Percentiles rank a stretch among this genome's conserved stretches.
Evolutionary conservation across 371 early-diverging fungal species (phyloP).

Genomic region (Haplosporangium sp.): DNA sequence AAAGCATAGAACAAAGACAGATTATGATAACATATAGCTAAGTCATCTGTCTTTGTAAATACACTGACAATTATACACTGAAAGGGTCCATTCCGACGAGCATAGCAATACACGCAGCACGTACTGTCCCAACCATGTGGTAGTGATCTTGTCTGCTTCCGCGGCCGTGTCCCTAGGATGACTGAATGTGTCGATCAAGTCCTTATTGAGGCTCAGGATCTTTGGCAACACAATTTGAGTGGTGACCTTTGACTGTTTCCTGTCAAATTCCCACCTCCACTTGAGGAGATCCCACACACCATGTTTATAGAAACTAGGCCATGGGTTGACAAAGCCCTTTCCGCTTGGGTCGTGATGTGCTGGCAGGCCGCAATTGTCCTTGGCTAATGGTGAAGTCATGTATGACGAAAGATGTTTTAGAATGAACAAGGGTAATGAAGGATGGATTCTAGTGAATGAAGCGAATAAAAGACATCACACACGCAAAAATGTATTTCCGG

Average conservation of each 20-base stretch:
- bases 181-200: conserved; percentile 22
- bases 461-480: neutral
- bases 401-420: neutral
- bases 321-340: conserved; percentile 58
- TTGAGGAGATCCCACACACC: conserved; percentile 5
- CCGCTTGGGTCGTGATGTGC: conserved; percentile 41
- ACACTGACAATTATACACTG: neutral
- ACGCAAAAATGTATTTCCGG: no score
- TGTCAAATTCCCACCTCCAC: conserved; percentile 23
- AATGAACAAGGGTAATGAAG: neutral
- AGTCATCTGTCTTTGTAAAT: no score
- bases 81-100: neutral
- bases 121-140: conserved; percentile 66
- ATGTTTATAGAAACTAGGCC: conserved; percentile 53
- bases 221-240: conserved; percentile 20
- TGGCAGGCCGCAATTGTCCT: conserved; percentile 9
- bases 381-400: conserved; percentile 17
- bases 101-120: neutral
- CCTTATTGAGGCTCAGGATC: conserved; percentile 20
- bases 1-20: neutral
- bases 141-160: conserved; percentile 11
- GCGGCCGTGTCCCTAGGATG: conserved; percentile 7
- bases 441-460: neutral
- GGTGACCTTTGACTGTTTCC: conserved; percentile 27
- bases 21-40: no score